Base-by-base conservation (phyloP, 306 rosid genomes). In the Rosa lucieae region DNA sequence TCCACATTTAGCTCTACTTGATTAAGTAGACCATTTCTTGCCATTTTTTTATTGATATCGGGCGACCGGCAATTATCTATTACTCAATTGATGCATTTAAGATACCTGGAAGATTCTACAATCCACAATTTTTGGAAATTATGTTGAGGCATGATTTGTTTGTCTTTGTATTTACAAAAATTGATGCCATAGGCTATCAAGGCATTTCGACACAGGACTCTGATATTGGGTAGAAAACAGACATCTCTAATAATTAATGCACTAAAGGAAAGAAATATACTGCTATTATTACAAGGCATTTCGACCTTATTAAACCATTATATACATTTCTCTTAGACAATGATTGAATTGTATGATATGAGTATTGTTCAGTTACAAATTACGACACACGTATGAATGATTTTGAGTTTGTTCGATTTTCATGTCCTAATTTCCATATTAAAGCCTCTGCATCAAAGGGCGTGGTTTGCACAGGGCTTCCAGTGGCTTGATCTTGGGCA, bases 401-500 rank as follows among this genome's bases (percentile, higher is more conserved):
- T 53, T 18, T 40, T 53, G 8, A 53, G 59, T 12, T 10, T 47
- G 51, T 53, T n/a, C 32, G 11, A 9, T 9, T 21, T 21, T 8
- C 35, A 21, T 10, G 37, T 56, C 65, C 65, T 9, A 55, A 68
- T 73, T 56, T 52, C 20, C 48, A 20, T 8, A 18, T 35, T 52
- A 35, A 29, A 39, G 23, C 7, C 23, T 21, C 17, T 7, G 32
- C 81, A 79, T 77, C 32, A 4, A 12, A 5, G 37, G 77, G 10
- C 83, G 82, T 75, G 86, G 70, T 47, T 20, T 75, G 17, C 72
- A 75, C 52, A 75, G 11, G 8, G 78, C 83, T 52, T 70, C 66
- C 5, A 83, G 68, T 8, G 85, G 79, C 49, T 74, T 73, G 23
- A 7, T 46, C 67, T 53, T 73, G 5, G 76, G 58, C 29, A 75